Conservation (phyloP, 257 asterid genomes). For the Leptodermis oblonga region DNA sequence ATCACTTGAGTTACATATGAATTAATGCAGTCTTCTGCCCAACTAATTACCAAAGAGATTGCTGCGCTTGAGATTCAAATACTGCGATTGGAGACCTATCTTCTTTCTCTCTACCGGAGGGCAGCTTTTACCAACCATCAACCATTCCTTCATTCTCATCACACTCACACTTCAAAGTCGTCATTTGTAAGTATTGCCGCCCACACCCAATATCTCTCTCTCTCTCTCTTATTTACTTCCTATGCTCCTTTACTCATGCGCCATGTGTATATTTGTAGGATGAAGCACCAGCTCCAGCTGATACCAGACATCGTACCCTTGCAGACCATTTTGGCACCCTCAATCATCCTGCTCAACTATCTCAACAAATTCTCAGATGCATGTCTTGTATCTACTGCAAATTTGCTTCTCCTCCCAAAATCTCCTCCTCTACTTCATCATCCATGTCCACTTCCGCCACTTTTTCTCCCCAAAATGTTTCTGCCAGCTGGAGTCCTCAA, state of each 20-base stretch:
- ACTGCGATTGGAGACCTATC: conserved; percentile 56
- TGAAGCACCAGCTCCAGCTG: conserved; percentile 35
- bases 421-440: conserved; percentile 64
- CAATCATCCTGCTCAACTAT: conserved; percentile 54
- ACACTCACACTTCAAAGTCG: conserved; percentile 45
- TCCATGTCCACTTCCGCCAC: conserved; percentile 76
- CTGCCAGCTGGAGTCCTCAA: conserved; percentile 80
- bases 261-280: too few relatives aligned
- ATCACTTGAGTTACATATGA: too few relatives aligned
- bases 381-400: conserved; percentile 80
- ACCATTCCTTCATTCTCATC: conserved; percentile 29
- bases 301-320: conserved; percentile 50
- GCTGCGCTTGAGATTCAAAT: conserved; percentile 67
- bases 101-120: conserved; percentile 77
- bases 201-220: not conserved
- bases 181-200: too few relatives aligned
- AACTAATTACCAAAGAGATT: conserved; percentile 71
- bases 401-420: conserved; percentile 49
- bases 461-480: conserved; percentile 69
- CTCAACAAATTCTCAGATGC: conserved; percentile 72
- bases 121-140: conserved; percentile 29
- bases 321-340: conserved; percentile 72
- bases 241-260: not conserved
- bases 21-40: conserved; percentile 66
- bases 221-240: too few relatives aligned